Evolutionary conservation across 2,329 filamentous ascomycete species (phyloP).

Genomic region (Chrysoporthe cubensis): DNA sequence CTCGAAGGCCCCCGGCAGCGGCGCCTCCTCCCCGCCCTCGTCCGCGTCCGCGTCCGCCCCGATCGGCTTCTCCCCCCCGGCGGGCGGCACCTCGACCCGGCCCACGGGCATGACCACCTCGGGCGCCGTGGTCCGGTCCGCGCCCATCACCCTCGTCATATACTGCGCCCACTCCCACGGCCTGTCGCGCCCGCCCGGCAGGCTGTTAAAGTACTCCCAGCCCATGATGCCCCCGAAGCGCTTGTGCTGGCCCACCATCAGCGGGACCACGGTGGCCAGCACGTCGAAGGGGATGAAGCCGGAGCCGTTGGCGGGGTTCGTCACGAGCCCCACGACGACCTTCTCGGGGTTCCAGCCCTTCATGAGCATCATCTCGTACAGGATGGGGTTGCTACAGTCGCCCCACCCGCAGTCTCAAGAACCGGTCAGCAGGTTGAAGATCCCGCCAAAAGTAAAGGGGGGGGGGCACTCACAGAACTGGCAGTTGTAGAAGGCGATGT

Average conservation of each 20-base stretch:
- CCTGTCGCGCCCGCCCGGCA: slow-evolving; percentile 59
- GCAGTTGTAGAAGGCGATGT: slow-evolving; percentile 79
- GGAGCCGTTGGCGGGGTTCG: slow-evolving; percentile 71
- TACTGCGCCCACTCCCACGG: slow-evolving; percentile 76
- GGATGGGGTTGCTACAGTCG: slow-evolving; percentile 56
- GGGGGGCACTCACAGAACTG: slow-evolving; percentile 59
- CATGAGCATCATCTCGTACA: slow-evolving; percentile 51
- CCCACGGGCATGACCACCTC: slow-evolving; percentile 25
- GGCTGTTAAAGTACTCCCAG: slow-evolving; percentile 83
- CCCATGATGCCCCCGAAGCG: slow-evolving; percentile 81
- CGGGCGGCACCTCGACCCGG: slow-evolving; percentile 15
- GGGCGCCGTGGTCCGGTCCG: slow-evolving; percentile 33
- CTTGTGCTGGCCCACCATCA: slow-evolving; percentile 61
- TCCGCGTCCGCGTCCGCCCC: slow-evolving; percentile 35
- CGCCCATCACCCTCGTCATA: slow-evolving; percentile 53
- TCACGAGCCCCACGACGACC: slow-evolving; percentile 75
- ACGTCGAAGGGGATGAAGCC: slow-evolving; percentile 65
- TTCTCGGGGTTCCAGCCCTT: slow-evolving; percentile 70
- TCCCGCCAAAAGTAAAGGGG: neutral
- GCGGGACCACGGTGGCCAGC: slow-evolving; percentile 59
- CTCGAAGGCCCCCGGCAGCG: slow-evolving; percentile 37
- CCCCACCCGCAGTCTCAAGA: slow-evolving; percentile 76
- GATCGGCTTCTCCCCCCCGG: slow-evolving; percentile 1
- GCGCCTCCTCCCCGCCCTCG: slow-evolving; percentile 27
- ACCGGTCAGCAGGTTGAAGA: neutral